Base-by-base conservation (phyloP, 345 rosid genomes). In the Brassica cretica region DNA sequence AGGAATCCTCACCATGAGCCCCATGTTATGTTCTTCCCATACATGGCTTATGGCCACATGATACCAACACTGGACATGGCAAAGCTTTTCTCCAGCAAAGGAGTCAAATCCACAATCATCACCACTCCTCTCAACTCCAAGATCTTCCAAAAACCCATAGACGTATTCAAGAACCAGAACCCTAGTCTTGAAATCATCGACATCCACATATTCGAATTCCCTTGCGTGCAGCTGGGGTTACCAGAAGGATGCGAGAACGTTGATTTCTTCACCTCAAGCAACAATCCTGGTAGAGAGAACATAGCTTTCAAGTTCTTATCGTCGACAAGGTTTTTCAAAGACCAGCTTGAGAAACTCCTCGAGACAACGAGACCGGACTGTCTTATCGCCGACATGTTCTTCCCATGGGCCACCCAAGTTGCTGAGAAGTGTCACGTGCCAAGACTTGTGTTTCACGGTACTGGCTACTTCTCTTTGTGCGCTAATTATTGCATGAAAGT, bases 21-120 rank as follows among this genome's bases (percentile, higher is more conserved):
- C 32, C 85, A 72, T 51, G 18, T 86, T 2, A 35, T 85, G 63
- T 83, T 88, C 80, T 82, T 84, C 68, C 89, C 91, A 14, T 83
- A 84, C 75, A 62, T 86, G 88, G 87, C 91, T 72, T 81, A 86
- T 65, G 88, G 91, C 16, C 91, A 89, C 81, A 79, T 81, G 85
- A 84, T 88, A 27, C 90, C 89, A 35, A 60, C 80, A 2, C 35
- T 82, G 2, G 89, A 87, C 85, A 82, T 90, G 87, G 90, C 87
- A 60, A 87, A 78, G 76, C 77, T 87, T 2, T 88, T 90, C 18
- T 85, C 84, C 0, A 78, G 35, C 2, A 73, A 74, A 39, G 88
- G 88, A 18, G 81, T 80, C 4, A 85, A 71, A 32, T 71, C 85
- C 18, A 89, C 91, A 56, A 77, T 90, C 46, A 55, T 86, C 72